Base-by-base conservation (phyloP, 306 rosid genomes). In the Vigna radiata region DNA sequence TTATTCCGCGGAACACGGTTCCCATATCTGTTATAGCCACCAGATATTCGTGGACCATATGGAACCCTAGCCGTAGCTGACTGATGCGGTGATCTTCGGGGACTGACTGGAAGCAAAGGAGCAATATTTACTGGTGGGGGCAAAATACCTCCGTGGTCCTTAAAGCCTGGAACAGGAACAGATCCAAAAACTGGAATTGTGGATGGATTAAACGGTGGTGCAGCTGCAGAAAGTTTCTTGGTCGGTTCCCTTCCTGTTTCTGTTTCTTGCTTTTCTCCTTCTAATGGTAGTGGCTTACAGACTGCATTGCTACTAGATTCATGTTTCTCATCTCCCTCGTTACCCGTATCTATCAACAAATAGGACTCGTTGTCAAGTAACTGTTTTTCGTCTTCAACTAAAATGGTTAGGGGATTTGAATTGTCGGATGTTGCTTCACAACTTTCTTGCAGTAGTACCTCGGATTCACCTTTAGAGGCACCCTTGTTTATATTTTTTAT, bases 41-140 rank as follows among this genome's bases (percentile, higher is more conserved):
- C 97, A 44, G 97, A 92, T 62, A 95, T 80, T 55, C 99, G 85
- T 58, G 99, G 99, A 79, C 99, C 99, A 61, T 92, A 95, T 19
- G 99, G 99, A 67, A 95, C 97, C 75, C 97, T 86, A 3, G 99
- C 86, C 52, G 97, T 95, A 49, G 97, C 99, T 55, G 99, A 95
- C 83, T 95, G 99, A 84, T 90, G 99, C 49, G 94, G 91, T n/a
- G 96, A 88, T 82, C 97, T 89, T 10, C 97, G 97, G 21, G 95
- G 92, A 84, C 77, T 93, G 49, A 91, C 86, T 12, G 92, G 55
- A 70, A 95, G 86, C 91, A 95, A 89, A 12, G 97, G 97, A 81
- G 99, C 76, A 83, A 95, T 83, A 63, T 89, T 90, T 73, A 90
- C 85, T n/a, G 99, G 99, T 18, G 99, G 90, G 36, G 97, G 99